Conservation (phyloP, 352 stramenopile species). For the Phytophthora brassicae region DNA sequence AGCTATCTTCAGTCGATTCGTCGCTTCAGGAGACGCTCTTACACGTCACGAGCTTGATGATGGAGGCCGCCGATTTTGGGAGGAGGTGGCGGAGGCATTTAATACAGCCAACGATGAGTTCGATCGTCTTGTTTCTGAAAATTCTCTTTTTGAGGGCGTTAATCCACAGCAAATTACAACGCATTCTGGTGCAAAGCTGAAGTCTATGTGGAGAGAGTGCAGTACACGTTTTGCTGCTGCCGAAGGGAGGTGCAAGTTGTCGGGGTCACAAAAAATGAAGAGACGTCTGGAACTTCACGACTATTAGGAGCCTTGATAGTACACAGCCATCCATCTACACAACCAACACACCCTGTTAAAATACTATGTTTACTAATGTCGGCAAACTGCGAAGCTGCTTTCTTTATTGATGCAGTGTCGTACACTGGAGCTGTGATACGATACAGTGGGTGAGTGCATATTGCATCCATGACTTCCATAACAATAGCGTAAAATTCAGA, state of each 20-base stretch:
- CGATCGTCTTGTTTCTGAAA: neutral
- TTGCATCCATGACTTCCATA: neutral
- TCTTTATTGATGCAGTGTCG: neutral
- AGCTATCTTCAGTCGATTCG: conserved; percentile 3
- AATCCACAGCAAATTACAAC: neutral
- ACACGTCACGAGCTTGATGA: conserved; percentile 1
- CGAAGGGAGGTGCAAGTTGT: neutral
- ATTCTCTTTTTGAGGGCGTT: neutral
- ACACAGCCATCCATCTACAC: neutral
- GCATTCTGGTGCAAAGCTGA: neutral
- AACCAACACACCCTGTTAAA: neutral
- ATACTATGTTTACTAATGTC: neutral
- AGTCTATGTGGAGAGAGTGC: neutral
- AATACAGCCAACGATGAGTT: neutral
- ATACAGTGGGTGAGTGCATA: neutral
- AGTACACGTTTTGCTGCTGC: neutral
- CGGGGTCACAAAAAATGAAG: neutral
- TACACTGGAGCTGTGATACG: neutral
- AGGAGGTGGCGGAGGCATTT: neutral
- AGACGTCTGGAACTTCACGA: neutral
- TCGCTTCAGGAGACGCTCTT: neutral
- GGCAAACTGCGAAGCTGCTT: no score
- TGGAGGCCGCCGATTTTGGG: neutral
- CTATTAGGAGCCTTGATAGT: neutral
- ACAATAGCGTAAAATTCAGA: neutral